Conservation (phyloP, 257 asterid genomes). For the Solanum chiquidenum region DNA sequence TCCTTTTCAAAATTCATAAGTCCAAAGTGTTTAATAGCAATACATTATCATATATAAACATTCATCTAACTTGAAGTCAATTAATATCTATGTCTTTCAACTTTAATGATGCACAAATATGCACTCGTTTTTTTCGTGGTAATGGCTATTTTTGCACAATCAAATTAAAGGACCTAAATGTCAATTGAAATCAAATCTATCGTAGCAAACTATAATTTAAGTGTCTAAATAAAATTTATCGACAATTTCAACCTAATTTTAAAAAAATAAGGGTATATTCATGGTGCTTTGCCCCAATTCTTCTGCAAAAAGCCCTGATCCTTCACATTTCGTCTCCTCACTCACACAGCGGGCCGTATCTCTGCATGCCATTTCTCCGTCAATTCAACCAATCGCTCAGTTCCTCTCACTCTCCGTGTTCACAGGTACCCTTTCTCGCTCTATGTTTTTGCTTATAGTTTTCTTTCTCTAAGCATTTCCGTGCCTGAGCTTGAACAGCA, state of each 20-base stretch:
- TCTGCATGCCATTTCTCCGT: background rate
- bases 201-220: background rate
- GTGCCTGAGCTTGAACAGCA: background rate
- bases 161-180: background rate
- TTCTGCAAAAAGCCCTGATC: background rate
- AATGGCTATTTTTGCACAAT: background rate
- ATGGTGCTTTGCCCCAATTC: background rate
- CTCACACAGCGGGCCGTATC: background rate
- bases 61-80: too few species aligned
- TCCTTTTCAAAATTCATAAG: too few species aligned
- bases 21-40: background rate
- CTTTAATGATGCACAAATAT: background rate
- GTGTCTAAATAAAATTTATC: background rate
- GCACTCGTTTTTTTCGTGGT: background rate
- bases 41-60: background rate
- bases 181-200: background rate
- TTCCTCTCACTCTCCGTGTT: background rate
- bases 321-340: background rate
- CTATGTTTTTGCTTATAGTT: background rate
- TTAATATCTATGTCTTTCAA: background rate
- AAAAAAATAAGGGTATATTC: background rate
- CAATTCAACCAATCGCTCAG: background rate
- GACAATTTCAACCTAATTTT: background rate
- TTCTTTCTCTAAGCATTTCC: background rate
- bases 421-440: background rate